Conservation (phyloP, 768 basidiomycete species). For the Plicaturopsis crispa region DNA sequence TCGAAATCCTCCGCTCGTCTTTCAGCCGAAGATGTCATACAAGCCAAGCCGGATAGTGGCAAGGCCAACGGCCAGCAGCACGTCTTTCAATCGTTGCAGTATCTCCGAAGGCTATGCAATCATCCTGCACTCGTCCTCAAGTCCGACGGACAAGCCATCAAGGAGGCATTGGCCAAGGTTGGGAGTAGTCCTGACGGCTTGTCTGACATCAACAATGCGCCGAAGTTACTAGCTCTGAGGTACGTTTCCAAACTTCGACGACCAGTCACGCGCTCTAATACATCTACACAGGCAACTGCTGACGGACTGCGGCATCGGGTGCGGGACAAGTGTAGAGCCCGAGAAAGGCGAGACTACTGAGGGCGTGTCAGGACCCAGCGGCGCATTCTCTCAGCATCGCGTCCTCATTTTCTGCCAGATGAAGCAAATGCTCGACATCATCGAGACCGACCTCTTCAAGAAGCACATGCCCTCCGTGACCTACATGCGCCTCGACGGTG, state of each 20-base stretch:
- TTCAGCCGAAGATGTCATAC: constrained; percentile 59
- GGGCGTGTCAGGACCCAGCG: constrained; percentile 38
- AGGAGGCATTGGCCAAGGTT: constrained; percentile 43
- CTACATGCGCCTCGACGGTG: constrained; percentile 96
- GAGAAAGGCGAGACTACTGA: constrained; percentile 66
- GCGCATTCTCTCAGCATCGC: constrained; percentile 87
- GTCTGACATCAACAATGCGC: constrained; percentile 84
- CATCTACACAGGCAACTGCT: constrained; percentile 76
- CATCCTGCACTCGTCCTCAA: constrained; percentile 92
- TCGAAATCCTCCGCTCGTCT: constrained; percentile 66
- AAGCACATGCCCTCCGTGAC: constrained; percentile 90
- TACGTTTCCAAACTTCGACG: constrained; percentile 41
- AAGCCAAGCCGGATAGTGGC: constrained; percentile 29
- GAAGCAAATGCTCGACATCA: constrained; percentile 98
- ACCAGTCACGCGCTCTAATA: no score
- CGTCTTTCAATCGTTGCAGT: constrained; percentile 95
- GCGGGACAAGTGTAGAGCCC: constrained; percentile 36
- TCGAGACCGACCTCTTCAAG: constrained; percentile 90
- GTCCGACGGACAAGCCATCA: constrained; percentile 49
- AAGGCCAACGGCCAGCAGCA: constrained; percentile 61
- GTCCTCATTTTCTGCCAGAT: constrained; percentile 99
- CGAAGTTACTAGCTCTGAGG: constrained; percentile 89
- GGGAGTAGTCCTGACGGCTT: constrained; percentile 31
- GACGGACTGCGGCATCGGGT: constrained; percentile 89
- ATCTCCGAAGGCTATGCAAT: constrained; percentile 95